Conservation (phyloP, 2,329 filamentous ascomycete species). For the Xylariales sp. region DNA sequence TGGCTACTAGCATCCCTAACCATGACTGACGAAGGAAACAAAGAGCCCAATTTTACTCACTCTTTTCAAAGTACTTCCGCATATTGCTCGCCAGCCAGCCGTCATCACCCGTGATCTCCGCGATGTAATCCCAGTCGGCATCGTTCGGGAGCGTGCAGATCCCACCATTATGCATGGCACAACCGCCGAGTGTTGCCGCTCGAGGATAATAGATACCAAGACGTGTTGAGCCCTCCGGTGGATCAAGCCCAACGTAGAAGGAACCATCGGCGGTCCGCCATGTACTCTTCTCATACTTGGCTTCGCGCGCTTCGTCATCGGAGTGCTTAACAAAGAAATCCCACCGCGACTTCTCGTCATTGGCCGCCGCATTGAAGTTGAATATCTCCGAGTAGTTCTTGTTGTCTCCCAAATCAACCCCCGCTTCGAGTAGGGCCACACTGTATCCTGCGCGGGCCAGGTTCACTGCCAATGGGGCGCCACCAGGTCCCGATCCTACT, state of each 20-base stretch:
- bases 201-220: constrained; percentile 52
- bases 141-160: constrained; percentile 48
- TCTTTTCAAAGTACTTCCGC: constrained; percentile 40
- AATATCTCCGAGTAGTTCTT: constrained; percentile 47
- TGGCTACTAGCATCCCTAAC: not conserved
- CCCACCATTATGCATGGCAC: constrained; percentile 50
- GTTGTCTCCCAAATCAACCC: constrained; percentile 57
- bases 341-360: constrained; percentile 60
- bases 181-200: constrained; percentile 52
- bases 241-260: constrained; percentile 50
- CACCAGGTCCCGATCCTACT: constrained; percentile 67
- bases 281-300: constrained; percentile 50
- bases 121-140: constrained; percentile 49
- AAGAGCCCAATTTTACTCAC: constrained; percentile 18
- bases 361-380: constrained; percentile 54
- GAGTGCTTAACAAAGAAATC: constrained; percentile 69
- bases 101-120: constrained; percentile 47
- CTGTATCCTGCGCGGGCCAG: constrained; percentile 65
- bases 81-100: constrained; percentile 44
- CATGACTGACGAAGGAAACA: not conserved
- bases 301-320: constrained; percentile 63
- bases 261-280: constrained; percentile 48
- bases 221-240: constrained; percentile 48
- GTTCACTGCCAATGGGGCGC: constrained; percentile 64
- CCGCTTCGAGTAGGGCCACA: constrained; percentile 67